Evolutionary conservation across 129 eudicot genomes (phyloP), one percentile per base, ranked within the genome.

Genomic region (Tanacetum coccineum): DNA sequence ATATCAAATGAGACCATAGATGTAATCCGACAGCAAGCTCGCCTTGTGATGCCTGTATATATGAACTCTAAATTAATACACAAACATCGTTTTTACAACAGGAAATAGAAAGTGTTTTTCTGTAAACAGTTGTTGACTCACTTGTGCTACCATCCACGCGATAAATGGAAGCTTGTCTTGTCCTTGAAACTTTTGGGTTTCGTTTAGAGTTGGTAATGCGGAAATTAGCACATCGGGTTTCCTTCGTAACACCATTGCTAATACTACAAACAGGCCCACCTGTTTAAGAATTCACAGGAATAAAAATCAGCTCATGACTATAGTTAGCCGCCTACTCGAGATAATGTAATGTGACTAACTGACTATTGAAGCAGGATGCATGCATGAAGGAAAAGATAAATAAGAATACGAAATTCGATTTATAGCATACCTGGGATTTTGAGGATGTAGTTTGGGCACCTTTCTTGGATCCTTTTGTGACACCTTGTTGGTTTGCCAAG

Each of bases 131-230:
- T 20, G 50, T 36, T 74, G 51, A 70, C 70, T 80, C 57, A 93
- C 98, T 96, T 93, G 98, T 82, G 85, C 81, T 60, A 84, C 77
- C 86, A 86, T 84, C 98, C 98, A 93, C 48, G 78, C 84, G n/a
- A 93, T 60, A 18, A 93, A 59, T 59, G 89, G 87, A 74, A 93
- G 98, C 78, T 89, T 93, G 77, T 88, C 95, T 75, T 86, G 98
- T 64, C 98, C 98, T 70, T 86, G 95, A 75, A 88, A 88, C 89
- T 86, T 93, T 4, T 85, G 40, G 57, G 84, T 79, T 45, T 84
- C 95, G 68, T 83, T 84, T 78, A 93, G 63, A 21, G 78, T 81
- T 30, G 92, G 82, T 75, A 88, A 71, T 46, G 75, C 18, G 68
- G 72, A 78, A 44, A 86, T 73, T n/a, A 93, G 56, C 46, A 76